These are phyloP conservation scores for Lasiodiplodia sp. DNA, from an alignment of 2,329 filamentous ascomycete genomes.

Conservation along the genomic window DNA sequence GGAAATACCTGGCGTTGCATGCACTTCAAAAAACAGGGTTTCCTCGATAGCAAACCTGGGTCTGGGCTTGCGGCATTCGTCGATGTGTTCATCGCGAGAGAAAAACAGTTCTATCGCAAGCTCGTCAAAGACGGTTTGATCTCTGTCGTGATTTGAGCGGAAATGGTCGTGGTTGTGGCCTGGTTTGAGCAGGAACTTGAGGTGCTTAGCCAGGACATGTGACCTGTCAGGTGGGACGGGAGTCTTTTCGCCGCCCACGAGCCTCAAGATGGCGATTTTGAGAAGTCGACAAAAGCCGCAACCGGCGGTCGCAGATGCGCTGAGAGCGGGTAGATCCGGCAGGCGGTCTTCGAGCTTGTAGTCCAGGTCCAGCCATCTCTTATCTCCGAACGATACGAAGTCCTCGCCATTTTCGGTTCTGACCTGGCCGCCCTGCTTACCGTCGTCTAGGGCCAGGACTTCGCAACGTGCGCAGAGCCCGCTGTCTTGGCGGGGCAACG, in stretches of 20 bases:
- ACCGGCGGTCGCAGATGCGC: neutral
- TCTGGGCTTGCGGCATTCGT: neutral
- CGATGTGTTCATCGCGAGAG: neutral
- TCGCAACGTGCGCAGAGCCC: neutral
- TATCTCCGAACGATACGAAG: neutral
- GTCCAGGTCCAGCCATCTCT: neutral
- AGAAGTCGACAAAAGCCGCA: conserved; percentile 1
- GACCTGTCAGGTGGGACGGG: neutral
- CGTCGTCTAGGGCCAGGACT: neutral
- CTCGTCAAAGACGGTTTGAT: neutral
- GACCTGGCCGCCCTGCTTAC: neutral
- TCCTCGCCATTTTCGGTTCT: neutral
- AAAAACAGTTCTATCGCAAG: neutral
- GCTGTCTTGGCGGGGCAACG: neutral
- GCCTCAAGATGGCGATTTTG: neutral
- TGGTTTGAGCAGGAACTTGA: neutral
- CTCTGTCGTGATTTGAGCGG: neutral
- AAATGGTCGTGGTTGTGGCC: neutral
- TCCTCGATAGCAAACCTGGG: neutral
- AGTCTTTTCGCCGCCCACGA: neutral
- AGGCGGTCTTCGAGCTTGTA: neutral
- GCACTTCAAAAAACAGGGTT: neutral
- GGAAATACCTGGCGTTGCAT: neutral
- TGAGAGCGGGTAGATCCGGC: neutral
- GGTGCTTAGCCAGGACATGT: neutral